Evolutionary conservation across 129 eudicot genomes (phyloP).

Genomic region (Centaurea solstitialis): DNA sequence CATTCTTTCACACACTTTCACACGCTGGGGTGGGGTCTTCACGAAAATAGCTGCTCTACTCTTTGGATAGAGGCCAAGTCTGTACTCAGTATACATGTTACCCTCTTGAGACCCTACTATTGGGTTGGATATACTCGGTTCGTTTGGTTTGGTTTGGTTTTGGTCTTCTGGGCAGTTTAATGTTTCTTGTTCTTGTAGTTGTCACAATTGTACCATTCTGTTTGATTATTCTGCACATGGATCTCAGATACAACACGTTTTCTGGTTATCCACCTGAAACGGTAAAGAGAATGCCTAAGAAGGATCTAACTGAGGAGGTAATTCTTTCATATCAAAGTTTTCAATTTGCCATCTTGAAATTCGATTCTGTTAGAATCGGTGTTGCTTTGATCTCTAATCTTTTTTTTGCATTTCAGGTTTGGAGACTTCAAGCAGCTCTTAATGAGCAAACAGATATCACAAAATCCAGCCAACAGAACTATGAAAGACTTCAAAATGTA

Average conservation of each 20-base stretch:
- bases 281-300: slow-evolving; percentile 74
- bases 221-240: background rate
- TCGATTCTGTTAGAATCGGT: too few relatives aligned
- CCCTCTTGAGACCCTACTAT: background rate
- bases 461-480: slow-evolving; percentile 67
- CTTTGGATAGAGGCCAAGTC: background rate
- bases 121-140: background rate
- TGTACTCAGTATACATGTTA: slow-evolving; percentile 1
- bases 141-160: background rate
- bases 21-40: background rate
- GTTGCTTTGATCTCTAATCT: too few relatives aligned
- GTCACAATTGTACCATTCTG: background rate
- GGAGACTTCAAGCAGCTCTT: slow-evolving; percentile 84
- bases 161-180: slow-evolving; percentile 57
- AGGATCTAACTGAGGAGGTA: slow-evolving; percentile 32
- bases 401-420: slow-evolving; percentile 39
- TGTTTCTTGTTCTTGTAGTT: slow-evolving; percentile 2
- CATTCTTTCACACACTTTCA: background rate
- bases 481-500: slow-evolving; percentile 86
- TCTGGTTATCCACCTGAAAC: slow-evolving; percentile 75
- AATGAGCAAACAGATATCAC: slow-evolving; percentile 74
- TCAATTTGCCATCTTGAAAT: too few relatives aligned
- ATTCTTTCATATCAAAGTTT: too few relatives aligned
- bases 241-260: slow-evolving; percentile 69
- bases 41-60: background rate